Evolutionary conservation across 108 stramenopile species (phyloP), one percentile per base, ranked within the genome.

Genomic region (Cyclotella sp.): DNA sequence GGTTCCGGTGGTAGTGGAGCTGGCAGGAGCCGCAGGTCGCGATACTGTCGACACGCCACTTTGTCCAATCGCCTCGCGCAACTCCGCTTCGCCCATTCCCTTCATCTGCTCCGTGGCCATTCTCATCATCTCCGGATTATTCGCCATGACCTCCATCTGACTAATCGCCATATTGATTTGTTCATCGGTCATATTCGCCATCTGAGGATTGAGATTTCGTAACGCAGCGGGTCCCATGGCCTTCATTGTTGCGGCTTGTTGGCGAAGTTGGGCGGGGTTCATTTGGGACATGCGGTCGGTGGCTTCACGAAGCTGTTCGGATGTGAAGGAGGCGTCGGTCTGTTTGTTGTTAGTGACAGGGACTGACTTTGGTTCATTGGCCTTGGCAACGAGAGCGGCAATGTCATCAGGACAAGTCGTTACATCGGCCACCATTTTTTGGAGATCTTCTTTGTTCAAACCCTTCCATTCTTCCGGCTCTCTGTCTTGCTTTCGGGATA

Each of bases 211-310:
- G 72, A 86, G 86, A 45, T 76, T 57, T 16, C 93, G 79, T 16
- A 94, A 47, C 0, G 75, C 70, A 24, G 77, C 69, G 12, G 86
- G 84, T 49, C 71, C 75, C 87, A 91, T 92, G n/a, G 82, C 61
- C 55, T 81, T 82, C 91, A 92, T 91, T 65, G 85, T 84, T n/a
- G 68, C 59, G 0, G 93, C 93, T 68, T 94, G 93, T 58, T 84
- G 83, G 21, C 82, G 79, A 0, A 94, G 73, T 39, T 87, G 86
- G 8, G 88, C 89, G 18, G 93, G 93, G 12, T 81, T 60, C 91
- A 91, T 91, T 40, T 87, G 73, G 19, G 75, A 72, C 78, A 94
- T 77, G 62, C 87, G 87, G 18, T 87, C 66, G 14, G 88, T 84
- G 4, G 84, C 88, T 49, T 74, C 61, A 0, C 73, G 72, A 15